Evolutionary conservation across 345 rosid species (phyloP), one percentile per base, ranked within the genome.

Genomic region (Melastoma malabathricum): DNA sequence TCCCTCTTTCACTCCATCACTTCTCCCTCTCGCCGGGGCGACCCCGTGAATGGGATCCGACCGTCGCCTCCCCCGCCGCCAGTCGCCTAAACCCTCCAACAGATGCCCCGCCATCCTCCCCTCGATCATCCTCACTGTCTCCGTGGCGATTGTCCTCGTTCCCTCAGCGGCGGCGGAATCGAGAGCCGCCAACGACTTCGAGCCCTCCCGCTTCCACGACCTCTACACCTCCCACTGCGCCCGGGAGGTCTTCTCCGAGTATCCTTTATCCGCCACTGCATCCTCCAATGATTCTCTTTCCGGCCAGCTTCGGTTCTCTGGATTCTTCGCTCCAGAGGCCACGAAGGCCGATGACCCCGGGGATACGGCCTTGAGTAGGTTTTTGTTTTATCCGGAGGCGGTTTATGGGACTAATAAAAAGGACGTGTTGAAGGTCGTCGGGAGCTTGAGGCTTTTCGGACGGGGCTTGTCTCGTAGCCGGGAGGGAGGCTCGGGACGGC

Each of bases 141-240:
- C 4, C 25, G 25, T 4, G 25, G 25, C 25, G 25, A 1, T 34
- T 54, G 18, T 38, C 20, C 50, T 56, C 46, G 46, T 62, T 57
- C 57, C 59, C 16, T 62, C 50, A 55, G 62, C 61, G 60, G 23
- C 46, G 54, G 53, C 65, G 52, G 51, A 63, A 29, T 48, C 59
- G 56, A 3, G 50, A 14, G 17, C 59, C 43, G 46, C 22, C 22
- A 65, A 27, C 64, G 25, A 22, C 25, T n/a, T n/a, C n/a, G 25
- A 22, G 2, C 57, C 16, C 17, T 19, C 47, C 10, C 8, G 48
- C 34, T 56, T 18, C 62, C 25, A 29, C 20, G 45, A 68, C 39
- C 64, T 45, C 44, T 88, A 84, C 72, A 46, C 72, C 70, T 51
- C 64, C 47, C 66, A 68, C 70, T 88, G 95, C 65, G 60, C 64